Evolutionary conservation across 1,139 yeast species (phyloP), one percentile per base, ranked within the genome.

Genomic region (Scheffersomyces cryptocercus): DNA sequence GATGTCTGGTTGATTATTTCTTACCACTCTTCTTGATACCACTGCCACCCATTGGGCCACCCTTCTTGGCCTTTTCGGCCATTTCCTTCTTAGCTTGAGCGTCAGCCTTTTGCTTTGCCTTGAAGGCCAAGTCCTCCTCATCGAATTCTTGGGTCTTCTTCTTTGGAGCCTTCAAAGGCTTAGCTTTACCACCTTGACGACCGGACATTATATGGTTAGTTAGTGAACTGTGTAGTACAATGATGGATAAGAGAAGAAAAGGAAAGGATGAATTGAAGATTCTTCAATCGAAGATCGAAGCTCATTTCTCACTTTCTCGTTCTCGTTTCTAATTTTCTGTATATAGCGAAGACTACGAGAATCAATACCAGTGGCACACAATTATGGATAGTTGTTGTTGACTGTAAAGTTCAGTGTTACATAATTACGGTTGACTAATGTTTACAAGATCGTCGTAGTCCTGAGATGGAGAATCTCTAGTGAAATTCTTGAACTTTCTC

Each of bases 51-150:
- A 91, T 71, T 38, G 97, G 97, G 42, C 96, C 96, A 52, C 96
- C 96, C 61, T 86, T 82, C 59, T 87, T 75, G 48, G 96, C 95
- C 69, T 87, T 84, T 44, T 85, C 82, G 51, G 95, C 91, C 85
- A 91, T 79, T 45, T 86, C 95, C 72, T 91, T 90, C 69, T 84
- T 84, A 35, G 97, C 96, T 62, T 86, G 88, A 55, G 93, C 96
- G 53, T 88, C 97, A 44, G 96, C 97, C 70, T 85, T 88, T 73
- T 88, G 96, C 77, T 89, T 91, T 61, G 87, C 93, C 75, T 89
- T 88, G 80, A 84, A 90, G 5, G 97, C 97, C 29, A 76, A 47
- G 54, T 90, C 97, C 46, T 90, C 97, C 5, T 91, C 97, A 34
- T 77, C 70, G 26, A 82, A 85, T 45, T 84, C 88, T 49, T 72